Base-by-base conservation (phyloP, 176 grass and related monocot genomes). In the Typha latifolia region DNA sequence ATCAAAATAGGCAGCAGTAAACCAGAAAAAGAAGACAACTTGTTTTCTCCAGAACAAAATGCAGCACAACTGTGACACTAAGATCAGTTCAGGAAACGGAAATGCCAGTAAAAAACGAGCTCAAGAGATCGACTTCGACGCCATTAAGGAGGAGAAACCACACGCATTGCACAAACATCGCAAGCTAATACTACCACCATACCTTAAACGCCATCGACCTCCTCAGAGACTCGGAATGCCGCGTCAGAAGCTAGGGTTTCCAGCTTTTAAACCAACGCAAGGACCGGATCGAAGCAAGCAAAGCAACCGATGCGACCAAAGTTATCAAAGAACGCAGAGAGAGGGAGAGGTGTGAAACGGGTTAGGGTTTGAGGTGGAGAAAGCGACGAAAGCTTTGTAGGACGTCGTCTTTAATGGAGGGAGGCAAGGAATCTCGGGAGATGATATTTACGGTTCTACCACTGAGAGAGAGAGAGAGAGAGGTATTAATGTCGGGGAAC, bases 351-450 rank as follows among this genome's bases (percentile, higher is more conserved):
- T 3, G 49, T 14, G 12, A 21, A 15, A 3, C 16, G 72, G 15
- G 70, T 68, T 81, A 85, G 85, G 80, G 81, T 82, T 82, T 72
- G 67, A 47, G 64, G 65, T 24, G 73, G 47, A 57, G 3, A 37
- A 74, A 82, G 75, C 76, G 74, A 71, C 50, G 81, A 49, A 63
- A 77, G 69, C 48, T 66, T 51, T 77, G 49, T 26, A 21, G 51
- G 5, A 43, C 69, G 51, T 75, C 72, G 77, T 74, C 83, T 90
- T 90, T 87, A 91, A 87, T 82, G 84, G 81, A 82, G 73, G 49
- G 51, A 77, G 14, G 48, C 65, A 84, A 87, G 64, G 72, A 74
- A 84, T 83, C 80, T 76, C 34, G 14, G 51, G 47, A 16, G 16
- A 4, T 69, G 47, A 32, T 70, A 65, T 56, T 82, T 63, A 32